Base-by-base conservation (phyloP, 306 rosid genomes). In the Hippophae gyantsensis region DNA sequence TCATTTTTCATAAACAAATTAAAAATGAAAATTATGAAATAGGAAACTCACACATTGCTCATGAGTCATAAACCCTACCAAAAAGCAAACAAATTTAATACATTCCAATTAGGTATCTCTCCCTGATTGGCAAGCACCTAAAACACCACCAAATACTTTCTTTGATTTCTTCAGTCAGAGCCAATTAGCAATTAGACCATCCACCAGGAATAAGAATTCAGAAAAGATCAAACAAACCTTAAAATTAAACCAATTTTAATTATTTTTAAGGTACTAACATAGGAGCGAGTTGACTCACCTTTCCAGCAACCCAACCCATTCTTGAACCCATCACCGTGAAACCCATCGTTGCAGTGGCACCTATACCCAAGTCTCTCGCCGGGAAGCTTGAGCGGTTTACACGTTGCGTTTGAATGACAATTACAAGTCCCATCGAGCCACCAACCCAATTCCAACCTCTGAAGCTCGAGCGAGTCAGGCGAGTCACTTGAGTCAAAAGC, bases 381-480 rank as follows among this genome's bases (percentile, higher is more conserved):
- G 10, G 32, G 6, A 10, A 14, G 55, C 7, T 0, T 7, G 0
- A 78, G 62, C 7, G 0, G 0, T 5, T 26, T 11, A n/a, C 69
- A 57, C 1, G 42, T 18, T 42, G 95, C 86, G 60, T 71, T 61
- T 0, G 0, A 0, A 48, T 73, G 48, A 58, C 99, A 92, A 0
- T 0, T 0, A 26, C 62, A 62, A 7, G 2, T 0, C 2, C 85
- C 81, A 4, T 8, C 9, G 64, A 87, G 64, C 98, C 98, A 92
- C 98, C 98, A 92, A 6, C 57, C 82, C 66, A 92, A 70, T 60
- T 92, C 86, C 18, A 92, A 42, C 60, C 50, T 73, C 75, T 77
- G 78, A 52, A 85, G 65, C 75, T 78, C 74, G 23, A 87, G 70
- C 54, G 69, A 65, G 53, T 69, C 46, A 13, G 54, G 27, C 38